Base-by-base conservation (phyloP, 2,329 filamentous ascomycete genomes). In the Apiospora phragmitis region DNA sequence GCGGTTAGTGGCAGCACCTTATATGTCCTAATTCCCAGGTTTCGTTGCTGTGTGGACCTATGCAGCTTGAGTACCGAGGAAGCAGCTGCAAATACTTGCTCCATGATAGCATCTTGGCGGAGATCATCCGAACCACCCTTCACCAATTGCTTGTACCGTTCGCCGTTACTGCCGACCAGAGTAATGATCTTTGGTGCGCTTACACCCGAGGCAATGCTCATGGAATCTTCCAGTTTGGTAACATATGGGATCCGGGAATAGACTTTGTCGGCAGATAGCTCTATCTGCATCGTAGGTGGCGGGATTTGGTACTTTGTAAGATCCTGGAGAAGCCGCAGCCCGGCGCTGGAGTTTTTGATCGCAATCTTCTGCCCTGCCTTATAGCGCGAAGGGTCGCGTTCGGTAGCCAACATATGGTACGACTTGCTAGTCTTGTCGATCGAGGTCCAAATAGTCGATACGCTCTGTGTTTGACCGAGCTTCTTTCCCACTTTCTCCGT, bases 31-130 rank as follows among this genome's bases (percentile, higher is more conserved):
- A 99, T 97, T 11, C 92, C 93, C 14, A 99, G 86, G 73, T 93
- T 93, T 7, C 96, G 92, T 78, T 97, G 94, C 49, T 94, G 92
- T 2, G 96, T 98, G 16, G 91, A 89, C 70, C 94, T 91, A 80
- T 98, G 94, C 67, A 93, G 91, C 79, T 93, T 93, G 35, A 99
- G 85, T 29, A 99, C 89, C 68, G 93, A 93, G 71, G 94, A 98
- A 29, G 98, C 96, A 81, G 97, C 94, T 71, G 95, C 94, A 80
- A 99, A 99, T 1, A 99, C 96, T 82, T 99, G 96, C 81, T 99
- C 97, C 97, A 99, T 99, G 85, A 90, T 99, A 62, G 95, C 94
- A 78, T 99, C 96, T 83, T 99, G 96, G 11, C 97, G 93, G 16
- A 99, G 88, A 79, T 99, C 95, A 80, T 99, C 96, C 78, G 95